A percentile compares a stretch with the other conserved stretches of the same genome.
phyloP scores from a whole-genome alignment of 2,329 filamentous ascomycete species.

The Aspergillus fischeri region DNA sequence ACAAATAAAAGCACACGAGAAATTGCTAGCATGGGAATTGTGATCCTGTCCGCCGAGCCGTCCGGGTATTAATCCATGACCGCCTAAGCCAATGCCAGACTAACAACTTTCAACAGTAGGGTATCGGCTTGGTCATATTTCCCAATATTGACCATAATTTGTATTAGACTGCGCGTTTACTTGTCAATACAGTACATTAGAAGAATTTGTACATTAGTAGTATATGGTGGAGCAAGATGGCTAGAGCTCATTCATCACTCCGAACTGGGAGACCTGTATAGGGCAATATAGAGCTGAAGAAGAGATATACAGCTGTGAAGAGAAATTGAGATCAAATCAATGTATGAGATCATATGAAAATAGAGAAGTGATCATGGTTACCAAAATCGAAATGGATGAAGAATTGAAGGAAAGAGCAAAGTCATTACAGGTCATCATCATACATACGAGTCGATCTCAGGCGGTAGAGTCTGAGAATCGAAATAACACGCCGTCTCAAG shows the following conservation, averaged over 20 bases:
- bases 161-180: not conserved
- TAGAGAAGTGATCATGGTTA: not conserved
- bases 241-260: not conserved
- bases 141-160: not conserved
- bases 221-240: not conserved
- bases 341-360: not conserved
- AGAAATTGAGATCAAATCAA: constrained; percentile 3
- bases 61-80: no score
- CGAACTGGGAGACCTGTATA: not conserved
- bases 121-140: no score
- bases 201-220: not conserved
- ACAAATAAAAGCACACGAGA: no score
- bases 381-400: constrained; percentile 2
- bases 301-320: not conserved
- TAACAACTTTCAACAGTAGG: no score
- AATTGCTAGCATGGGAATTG: no score
- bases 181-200: not conserved
- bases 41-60: no score
- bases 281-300: not conserved
- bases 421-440: constrained; percentile 25
- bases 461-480: constrained; percentile 27
- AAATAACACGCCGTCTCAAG: constrained; percentile 30
- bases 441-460: constrained; percentile 36
- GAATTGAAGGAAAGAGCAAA: constrained; percentile 3
- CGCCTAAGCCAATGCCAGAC: no score